These are phyloP conservation scores for Ogataea populi-albae DNA, from an alignment of 805 yeast species.

Conservation along the genomic window DNA sequence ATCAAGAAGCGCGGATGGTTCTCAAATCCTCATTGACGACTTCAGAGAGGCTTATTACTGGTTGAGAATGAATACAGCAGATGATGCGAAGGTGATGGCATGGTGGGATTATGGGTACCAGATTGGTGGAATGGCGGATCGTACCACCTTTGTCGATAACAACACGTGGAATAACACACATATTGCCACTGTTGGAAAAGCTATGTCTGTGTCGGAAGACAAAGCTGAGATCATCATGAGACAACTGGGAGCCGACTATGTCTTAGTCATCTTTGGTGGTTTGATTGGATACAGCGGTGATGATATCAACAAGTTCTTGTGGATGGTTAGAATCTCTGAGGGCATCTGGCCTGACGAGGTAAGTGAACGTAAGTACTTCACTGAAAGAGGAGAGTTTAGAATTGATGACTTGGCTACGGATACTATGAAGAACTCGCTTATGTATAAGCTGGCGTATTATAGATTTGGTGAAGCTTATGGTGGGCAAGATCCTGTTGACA, in stretches of 20 bases:
- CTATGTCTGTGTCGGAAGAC: conserved; percentile 89
- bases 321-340: conserved; percentile 99
- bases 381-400: conserved; percentile 80
- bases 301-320: conserved; percentile 91
- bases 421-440: conserved; percentile 82
- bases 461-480: conserved; percentile 72
- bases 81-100: conserved; percentile 93
- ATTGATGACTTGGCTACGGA: conserved; percentile 79
- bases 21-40: conserved; percentile 84
- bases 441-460: conserved; percentile 94
- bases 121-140: conserved; percentile 99
- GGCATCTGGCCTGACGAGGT: conserved; percentile 99
- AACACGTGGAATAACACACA: conserved; percentile 99
- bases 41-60: conserved; percentile 98
- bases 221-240: conserved; percentile 83
- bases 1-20: conserved; percentile 80
- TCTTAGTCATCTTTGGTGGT: conserved; percentile 92
- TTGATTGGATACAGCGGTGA: conserved; percentile 91
- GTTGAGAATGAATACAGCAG: conserved; percentile 96
- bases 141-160: conserved; percentile 97
- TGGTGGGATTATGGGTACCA: conserved; percentile 99
- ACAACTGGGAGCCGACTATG: conserved; percentile 93
- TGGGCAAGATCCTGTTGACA: conserved; percentile 65
- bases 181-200: conserved; percentile 98
- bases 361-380: conserved; percentile 79